These are phyloP conservation scores for Allomyces javanicus DNA, from an alignment of 192 early-diverging fungal species.

Conservation along the genomic window DNA sequence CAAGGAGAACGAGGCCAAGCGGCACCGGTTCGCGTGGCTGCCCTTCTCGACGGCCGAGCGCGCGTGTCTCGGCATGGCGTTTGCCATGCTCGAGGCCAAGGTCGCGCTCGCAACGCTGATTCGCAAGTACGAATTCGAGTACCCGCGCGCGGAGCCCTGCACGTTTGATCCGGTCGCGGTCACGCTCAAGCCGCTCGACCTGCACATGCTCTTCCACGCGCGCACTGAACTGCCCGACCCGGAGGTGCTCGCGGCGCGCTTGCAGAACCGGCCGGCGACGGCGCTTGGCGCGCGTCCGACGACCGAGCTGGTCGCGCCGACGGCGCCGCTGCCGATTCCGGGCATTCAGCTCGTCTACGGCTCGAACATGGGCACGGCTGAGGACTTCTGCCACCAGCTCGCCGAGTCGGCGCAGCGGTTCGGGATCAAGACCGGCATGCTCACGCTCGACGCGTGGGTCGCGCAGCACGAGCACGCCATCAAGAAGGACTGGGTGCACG, in stretches of 20 bases:
- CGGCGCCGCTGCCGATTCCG: slow-evolving; percentile 10
- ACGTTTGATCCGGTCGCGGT: slow-evolving; percentile 8
- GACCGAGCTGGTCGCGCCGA: neutral
- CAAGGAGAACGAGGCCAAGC: slow-evolving; percentile 25
- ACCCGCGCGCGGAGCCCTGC: slow-evolving; percentile 8
- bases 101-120: slow-evolving; percentile 10
- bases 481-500: neutral
- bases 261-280: neutral
- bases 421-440: slow-evolving; percentile 16
- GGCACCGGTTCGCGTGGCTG: slow-evolving; percentile 26
- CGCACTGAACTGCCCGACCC: slow-evolving; percentile 3
- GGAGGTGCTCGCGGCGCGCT: neutral
- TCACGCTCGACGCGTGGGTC: slow-evolving; percentile 22
- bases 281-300: neutral
- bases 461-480: slow-evolving; percentile 8
- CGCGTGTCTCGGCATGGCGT: slow-evolving; percentile 1
- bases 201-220: slow-evolving; percentile 12
- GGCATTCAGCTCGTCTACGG: slow-evolving; percentile 24
- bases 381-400: slow-evolving; percentile 26
- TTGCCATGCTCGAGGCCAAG: slow-evolving; percentile 3
- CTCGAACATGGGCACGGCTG: slow-evolving; percentile 28
- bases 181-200: slow-evolving; percentile 15
- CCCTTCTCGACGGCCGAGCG: slow-evolving; percentile 2
- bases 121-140: slow-evolving; percentile 18
- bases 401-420: slow-evolving; percentile 12